Percentiles rank a stretch among this genome's conserved stretches.
Evolutionary conservation across 345 rosid genomes (phyloP).

Genomic region (Heritiera littoralis): DNA sequence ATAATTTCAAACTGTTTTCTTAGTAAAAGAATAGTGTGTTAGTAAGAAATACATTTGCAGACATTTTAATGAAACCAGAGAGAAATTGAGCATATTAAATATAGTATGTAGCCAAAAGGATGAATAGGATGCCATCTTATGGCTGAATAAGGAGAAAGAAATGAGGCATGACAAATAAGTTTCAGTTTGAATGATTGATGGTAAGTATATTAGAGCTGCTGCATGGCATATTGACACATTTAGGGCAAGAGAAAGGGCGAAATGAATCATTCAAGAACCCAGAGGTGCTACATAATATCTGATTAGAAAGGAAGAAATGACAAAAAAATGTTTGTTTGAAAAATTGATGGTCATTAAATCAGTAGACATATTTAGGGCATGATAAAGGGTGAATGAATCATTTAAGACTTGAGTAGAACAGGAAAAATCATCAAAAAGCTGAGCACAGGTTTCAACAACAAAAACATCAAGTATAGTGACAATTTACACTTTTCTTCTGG

Average conservation of each 20-base stretch:
- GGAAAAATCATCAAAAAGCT: constrained; percentile 7
- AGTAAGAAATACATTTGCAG: neutral
- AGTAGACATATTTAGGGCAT: neutral
- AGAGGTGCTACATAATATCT: neutral
- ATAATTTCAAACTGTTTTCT: neutral
- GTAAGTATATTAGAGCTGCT: neutral
- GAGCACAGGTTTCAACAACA: neutral
- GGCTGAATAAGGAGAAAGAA: constrained; percentile 2
- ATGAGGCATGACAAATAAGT: neutral
- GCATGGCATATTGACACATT: neutral
- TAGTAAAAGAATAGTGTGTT: neutral
- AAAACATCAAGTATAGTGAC: neutral
- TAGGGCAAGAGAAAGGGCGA: neutral
- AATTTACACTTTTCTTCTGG: neutral
- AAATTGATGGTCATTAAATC: neutral
- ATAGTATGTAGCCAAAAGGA: neutral
- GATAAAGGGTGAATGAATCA: neutral
- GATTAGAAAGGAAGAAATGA: constrained; percentile 1
- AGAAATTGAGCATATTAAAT: neutral
- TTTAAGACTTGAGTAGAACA: neutral
- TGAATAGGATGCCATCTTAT: neutral
- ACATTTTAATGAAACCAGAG: neutral
- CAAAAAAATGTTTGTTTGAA: neutral
- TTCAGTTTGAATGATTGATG: neutral
- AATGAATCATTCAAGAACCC: neutral